Evolutionary conservation across 1,284 basidiomycete species (phyloP).

Genomic region (Ceratobasidium sp.): DNA sequence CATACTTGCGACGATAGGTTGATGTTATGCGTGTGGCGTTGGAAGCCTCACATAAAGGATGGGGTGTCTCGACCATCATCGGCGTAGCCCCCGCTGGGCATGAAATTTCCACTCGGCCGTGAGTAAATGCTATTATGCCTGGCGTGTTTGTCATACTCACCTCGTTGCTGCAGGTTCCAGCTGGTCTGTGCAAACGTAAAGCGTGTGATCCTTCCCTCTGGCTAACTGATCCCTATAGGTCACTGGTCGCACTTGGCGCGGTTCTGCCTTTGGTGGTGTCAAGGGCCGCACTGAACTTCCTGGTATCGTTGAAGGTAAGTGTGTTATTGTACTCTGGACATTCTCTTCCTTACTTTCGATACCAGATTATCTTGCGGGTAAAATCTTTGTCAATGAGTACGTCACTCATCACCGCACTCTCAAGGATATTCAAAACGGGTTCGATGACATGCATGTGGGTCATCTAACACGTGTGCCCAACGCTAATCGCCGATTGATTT

Average conservation of each 20-base stretch:
- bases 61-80: conserved; percentile 95
- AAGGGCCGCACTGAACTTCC: conserved; percentile 96
- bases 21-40: conserved; percentile 95
- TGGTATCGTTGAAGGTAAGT: conserved; percentile 79
- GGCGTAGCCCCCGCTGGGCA: conserved; percentile 96
- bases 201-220: conserved; percentile 6
- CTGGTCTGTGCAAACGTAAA: conserved; percentile 48
- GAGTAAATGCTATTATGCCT: conserved; percentile 52
- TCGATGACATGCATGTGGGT: conserved; percentile 93
- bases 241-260: conserved; percentile 96
- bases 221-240: conserved; percentile 54
- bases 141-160: neutral
- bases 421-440: conserved; percentile 85
- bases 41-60: conserved; percentile 99
- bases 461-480: neutral
- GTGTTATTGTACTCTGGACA: neutral
- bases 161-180: conserved; percentile 63
- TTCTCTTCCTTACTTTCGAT: neutral
- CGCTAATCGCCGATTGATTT: conserved; percentile 3
- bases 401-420: conserved; percentile 82
- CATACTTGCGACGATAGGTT: conserved; percentile 56
- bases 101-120: conserved; percentile 96
- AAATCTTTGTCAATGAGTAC: conserved; percentile 87
- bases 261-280: conserved; percentile 95
- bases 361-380: conserved; percentile 74